A percentile compares a stretch with the other conserved stretches of the same genome.
Evolutionary conservation across 495 filamentous ascomycete species (phyloP).

Genomic region (Baudoinia panamericana): DNA sequence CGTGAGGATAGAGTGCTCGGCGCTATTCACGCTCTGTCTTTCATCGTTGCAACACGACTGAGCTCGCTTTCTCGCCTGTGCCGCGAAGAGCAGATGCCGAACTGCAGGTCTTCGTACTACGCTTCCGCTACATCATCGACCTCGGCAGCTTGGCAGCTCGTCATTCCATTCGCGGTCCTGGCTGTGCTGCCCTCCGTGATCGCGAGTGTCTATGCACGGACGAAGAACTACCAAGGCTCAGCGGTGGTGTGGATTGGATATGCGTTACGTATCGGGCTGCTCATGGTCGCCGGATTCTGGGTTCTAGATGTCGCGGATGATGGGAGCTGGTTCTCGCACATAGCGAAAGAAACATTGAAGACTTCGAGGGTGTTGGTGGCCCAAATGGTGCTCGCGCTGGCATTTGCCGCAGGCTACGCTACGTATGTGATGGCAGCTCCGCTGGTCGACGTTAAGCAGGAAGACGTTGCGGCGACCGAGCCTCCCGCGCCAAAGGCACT

Average conservation of each 20-base stretch:
- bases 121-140: constrained; percentile 82
- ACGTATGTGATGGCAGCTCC: constrained; percentile 26
- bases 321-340: constrained; percentile 59
- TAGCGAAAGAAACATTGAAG: constrained; percentile 52
- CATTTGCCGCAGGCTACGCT: constrained; percentile 42
- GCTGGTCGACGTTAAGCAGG: constrained; percentile 27
- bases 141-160: constrained; percentile 80
- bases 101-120: constrained; percentile 91
- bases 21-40: constrained; percentile 70
- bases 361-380: constrained; percentile 60
- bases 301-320: constrained; percentile 81
- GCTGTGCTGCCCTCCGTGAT: constrained; percentile 65
- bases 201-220: constrained; percentile 59
- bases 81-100: constrained; percentile 96
- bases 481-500: constrained; percentile 11
- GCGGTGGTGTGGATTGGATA: constrained; percentile 72
- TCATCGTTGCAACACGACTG: constrained; percentile 65
- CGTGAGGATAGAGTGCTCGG: constrained; percentile 54
- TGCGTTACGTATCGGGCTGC: constrained; percentile 61
- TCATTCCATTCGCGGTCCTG: constrained; percentile 61
- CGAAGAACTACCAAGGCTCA: constrained; percentile 72
- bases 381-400: constrained; percentile 56
- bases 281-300: constrained; percentile 76
- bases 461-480: constrained; percentile 16
- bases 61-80: constrained; percentile 87